Conservation (phyloP, 495 filamentous ascomycete species). For the Talaromyces adpressus region DNA sequence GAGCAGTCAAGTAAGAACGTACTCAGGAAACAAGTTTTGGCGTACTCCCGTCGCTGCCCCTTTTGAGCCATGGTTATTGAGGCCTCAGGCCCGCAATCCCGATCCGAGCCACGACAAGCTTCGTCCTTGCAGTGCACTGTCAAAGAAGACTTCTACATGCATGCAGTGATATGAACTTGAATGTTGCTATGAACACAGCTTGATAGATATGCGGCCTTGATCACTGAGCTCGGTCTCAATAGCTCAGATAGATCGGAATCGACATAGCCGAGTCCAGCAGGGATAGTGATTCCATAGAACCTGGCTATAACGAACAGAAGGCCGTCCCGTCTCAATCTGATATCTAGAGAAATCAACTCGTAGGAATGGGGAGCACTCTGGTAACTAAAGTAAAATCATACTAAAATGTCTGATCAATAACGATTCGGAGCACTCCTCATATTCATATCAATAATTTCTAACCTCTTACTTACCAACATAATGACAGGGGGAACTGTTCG, state of each 20-base stretch:
- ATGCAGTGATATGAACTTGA: neutral
- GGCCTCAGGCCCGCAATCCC: constrained; percentile 1
- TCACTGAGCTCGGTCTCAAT: neutral
- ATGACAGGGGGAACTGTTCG: too few relatives aligned
- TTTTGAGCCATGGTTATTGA: neutral
- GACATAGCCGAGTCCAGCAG: neutral
- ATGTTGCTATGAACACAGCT: neutral
- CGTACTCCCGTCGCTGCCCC: neutral
- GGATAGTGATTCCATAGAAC: neutral
- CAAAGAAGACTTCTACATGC: neutral
- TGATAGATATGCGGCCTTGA: neutral
- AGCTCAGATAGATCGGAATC: neutral
- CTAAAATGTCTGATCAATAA: too few relatives aligned
- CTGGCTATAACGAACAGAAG: too few relatives aligned
- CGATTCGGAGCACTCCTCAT: too few relatives aligned
- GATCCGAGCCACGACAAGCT: neutral
- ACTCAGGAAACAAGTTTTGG: neutral
- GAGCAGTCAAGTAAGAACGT: neutral
- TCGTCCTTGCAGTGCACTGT: neutral
- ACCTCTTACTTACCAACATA: too few relatives aligned
- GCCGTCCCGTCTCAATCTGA: too few relatives aligned
- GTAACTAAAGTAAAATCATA: too few relatives aligned
- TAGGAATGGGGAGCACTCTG: too few relatives aligned
- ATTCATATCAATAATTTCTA: too few relatives aligned
- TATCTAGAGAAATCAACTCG: too few relatives aligned